Percentiles rank a stretch among this genome's conserved stretches.
Conservation (phyloP, 2,329 filamentous ascomycete genomes). For the Tolypocladium cylindrosporum region DNA sequence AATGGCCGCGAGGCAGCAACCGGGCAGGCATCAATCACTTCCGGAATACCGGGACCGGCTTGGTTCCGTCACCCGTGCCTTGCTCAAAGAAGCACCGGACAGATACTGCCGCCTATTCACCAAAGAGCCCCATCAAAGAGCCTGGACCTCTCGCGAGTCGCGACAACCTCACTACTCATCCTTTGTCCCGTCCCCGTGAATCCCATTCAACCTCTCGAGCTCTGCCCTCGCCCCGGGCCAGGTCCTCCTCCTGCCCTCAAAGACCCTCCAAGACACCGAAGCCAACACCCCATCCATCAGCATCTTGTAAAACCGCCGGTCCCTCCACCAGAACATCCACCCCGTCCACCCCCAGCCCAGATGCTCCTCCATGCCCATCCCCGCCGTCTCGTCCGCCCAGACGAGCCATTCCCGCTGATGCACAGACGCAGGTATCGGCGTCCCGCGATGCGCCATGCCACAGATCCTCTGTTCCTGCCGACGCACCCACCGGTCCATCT, state of each 20-base stretch:
- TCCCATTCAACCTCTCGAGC: neutral
- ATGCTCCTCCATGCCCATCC: conserved; percentile 26
- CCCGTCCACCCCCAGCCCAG: conserved; percentile 19
- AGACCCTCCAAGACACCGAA: neutral
- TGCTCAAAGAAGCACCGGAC: too few species aligned
- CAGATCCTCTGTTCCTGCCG: conserved; percentile 10
- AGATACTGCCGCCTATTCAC: too few species aligned
- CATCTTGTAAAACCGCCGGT: neutral
- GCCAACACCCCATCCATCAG: neutral
- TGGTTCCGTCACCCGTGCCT: too few species aligned
- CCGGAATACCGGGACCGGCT: too few species aligned
- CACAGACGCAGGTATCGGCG: conserved; percentile 12
- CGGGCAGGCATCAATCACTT: too few species aligned
- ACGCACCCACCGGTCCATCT: conserved; percentile 7
- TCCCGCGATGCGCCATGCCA: conserved; percentile 9
- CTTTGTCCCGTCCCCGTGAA: neutral
- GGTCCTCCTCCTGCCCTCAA: neutral
- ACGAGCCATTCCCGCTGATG: conserved; percentile 12
- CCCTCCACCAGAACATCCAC: neutral
- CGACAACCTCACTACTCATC: neutral
- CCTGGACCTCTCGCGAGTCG: too few species aligned
- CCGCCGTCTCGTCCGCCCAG: conserved; percentile 22
- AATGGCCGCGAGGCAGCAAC: too few species aligned
- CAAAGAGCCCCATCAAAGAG: too few species aligned
- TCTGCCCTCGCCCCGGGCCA: neutral